Percentiles rank a stretch among this genome's conserved stretches.
These are phyloP conservation scores for Fusarium illudens DNA, from an alignment of 2,329 filamentous ascomycete genomes.

Conservation along the genomic window DNA sequence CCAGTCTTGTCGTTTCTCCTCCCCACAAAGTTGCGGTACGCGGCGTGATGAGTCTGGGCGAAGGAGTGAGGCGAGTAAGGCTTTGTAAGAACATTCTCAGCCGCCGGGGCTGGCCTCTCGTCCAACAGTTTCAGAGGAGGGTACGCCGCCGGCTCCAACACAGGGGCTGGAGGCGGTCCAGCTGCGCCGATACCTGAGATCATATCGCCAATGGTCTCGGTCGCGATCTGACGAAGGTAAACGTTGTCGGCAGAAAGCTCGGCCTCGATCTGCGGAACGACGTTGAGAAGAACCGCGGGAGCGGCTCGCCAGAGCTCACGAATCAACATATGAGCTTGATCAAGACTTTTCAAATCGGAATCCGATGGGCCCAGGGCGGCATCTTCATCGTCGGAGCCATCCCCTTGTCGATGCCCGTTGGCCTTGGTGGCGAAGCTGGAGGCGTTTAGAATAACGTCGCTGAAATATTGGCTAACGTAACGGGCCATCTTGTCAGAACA, in stretches of 20 bases:
- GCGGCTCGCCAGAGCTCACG: slow-evolving; percentile 94
- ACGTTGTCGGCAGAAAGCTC: slow-evolving; percentile 92
- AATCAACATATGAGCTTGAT: slow-evolving; percentile 88
- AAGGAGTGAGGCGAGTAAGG: slow-evolving; percentile 91
- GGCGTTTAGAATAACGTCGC: slow-evolving; percentile 92
- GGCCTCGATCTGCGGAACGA: slow-evolving; percentile 91
- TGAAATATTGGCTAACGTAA: slow-evolving; percentile 95
- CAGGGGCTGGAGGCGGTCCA: slow-evolving; percentile 77
- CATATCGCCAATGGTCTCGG: slow-evolving; percentile 94
- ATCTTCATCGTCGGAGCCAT: slow-evolving; percentile 72
- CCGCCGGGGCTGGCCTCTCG: slow-evolving; percentile 55
- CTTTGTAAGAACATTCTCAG: slow-evolving; percentile 74
- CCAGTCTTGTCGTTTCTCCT: slow-evolving; percentile 87
- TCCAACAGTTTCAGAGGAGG: slow-evolving; percentile 76
- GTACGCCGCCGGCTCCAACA: slow-evolving; percentile 83
- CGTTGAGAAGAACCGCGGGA: slow-evolving; percentile 87
- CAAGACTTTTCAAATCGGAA: slow-evolving; percentile 85
- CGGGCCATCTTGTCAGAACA: slow-evolving; percentile 94
- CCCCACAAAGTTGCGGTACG: slow-evolving; percentile 86
- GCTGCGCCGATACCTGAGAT: slow-evolving; percentile 92
- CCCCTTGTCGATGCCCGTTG: slow-evolving; percentile 66
- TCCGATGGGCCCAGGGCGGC: slow-evolving; percentile 72
- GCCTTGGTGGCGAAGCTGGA: slow-evolving; percentile 65
- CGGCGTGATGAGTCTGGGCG: slow-evolving; percentile 77
- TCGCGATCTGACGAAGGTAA: slow-evolving; percentile 84